Base-by-base conservation (phyloP, 305 asterid genomes). In the Fraxinus sp. region DNA sequence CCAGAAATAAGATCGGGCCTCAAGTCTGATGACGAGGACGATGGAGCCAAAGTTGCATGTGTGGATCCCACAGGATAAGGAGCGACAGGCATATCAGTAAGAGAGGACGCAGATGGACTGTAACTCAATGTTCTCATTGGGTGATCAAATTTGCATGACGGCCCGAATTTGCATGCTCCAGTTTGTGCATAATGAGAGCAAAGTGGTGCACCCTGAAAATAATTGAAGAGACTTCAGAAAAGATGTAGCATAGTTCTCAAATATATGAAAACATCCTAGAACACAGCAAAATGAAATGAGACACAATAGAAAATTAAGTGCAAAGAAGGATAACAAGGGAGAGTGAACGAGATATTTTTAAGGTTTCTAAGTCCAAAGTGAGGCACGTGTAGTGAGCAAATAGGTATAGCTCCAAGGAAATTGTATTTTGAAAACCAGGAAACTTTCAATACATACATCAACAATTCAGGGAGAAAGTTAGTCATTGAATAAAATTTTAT, bases 61-160 rank as follows among this genome's bases (percentile, higher is more conserved):
- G 95, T 90, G 28, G 94, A 90, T n/a, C 97, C 98, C 84, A 92
- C 92, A 0, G 98, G 97, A 82, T 91, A 91, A 66, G 97, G 99
- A 79, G 96, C 96, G 75, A 96, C 96, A 0, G 96, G 96, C 93
- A 92, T 90, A 79, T 94, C 97, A n/a, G 94, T 87, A 55, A 96
- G 95, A 84, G 98, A 94, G 57, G 98, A 96, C 32, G 97, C 94
- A 0, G 98, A 96, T 33, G 97, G 94, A 79, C 97, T 92, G 86
- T 96, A 91, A 84, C 95, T 92, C 85, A 96, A 75, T 62, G 87
- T 68, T 77, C 90, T 87, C 92, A 93, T 91, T 13, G 99, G 98
- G 75, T 96, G 99, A 85, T 96, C 96, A 52, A 93, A 96, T 89
- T 87, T 94, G 92, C 99, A 96, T 0, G 94, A 88, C 59, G 97